Evolutionary conservation across 768 basidiomycete genomes (phyloP), one percentile per base, ranked within the genome.

Genomic region (Candolleomyces eurysporus): DNA sequence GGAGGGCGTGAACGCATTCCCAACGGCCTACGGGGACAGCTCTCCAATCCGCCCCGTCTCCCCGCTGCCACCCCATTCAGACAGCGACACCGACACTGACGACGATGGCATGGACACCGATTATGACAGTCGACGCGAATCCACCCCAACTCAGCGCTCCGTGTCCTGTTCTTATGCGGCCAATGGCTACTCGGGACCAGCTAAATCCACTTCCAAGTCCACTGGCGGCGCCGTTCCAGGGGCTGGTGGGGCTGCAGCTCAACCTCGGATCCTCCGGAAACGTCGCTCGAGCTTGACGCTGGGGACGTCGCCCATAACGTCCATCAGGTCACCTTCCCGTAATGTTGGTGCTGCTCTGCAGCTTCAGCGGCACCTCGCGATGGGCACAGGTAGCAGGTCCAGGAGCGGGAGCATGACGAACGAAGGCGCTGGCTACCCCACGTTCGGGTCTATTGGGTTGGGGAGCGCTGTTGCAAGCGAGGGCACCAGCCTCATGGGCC

Each of bases 211-310:
- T 26, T 26, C 54, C 26, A 17, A n/a, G n/a, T n/a, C 43, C 36
- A 36, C 36, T 36, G 36, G 36, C 6, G 36, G 36, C 36, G 36
- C 36, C 31, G 42, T 48, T 21, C 57, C 45, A 40, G 49, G 55
- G 5, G 62, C 65, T 19, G 65, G 63, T 46, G 60, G 69, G 13
- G 52, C 49, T 59, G 61, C 65, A 61, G 64, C 57, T 51, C 65
- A 55, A 59, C 65, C 63, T 19, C 61, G 63, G 14, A 67, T 60
- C 30, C 81, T 85, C 30, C 84, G 89, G 51, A 82, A 79, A 56
- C 82, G 89, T 46, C 84, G 86, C 46, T 88, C 86, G 17, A 89
- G 87, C 42, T 71, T 90, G 32, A 88, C 83, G 5, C 63, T 84
- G 21, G 78, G 72, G 3, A 74, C 77, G 13, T 84, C 79, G 8